Percentiles rank a stretch among this genome's conserved stretches.
phyloP scores from a whole-genome alignment of 345 rosid genomes.

The Brassica nigra region DNA sequence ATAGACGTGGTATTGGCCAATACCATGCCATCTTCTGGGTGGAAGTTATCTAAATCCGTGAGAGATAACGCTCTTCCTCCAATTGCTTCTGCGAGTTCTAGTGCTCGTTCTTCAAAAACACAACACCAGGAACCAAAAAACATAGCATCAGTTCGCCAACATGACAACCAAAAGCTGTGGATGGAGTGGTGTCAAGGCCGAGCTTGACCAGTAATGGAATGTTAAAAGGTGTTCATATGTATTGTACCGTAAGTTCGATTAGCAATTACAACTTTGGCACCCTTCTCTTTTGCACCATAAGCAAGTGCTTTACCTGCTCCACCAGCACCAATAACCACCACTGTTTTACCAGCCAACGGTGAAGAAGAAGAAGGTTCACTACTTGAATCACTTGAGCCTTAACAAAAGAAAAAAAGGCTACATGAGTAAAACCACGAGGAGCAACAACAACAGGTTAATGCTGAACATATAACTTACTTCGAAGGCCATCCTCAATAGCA shows the following conservation, averaged over 20 bases:
- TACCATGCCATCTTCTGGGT: conserved; percentile 77
- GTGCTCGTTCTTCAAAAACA: conserved; percentile 61
- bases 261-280: conserved; percentile 82
- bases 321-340: conserved; percentile 94
- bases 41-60: conserved; percentile 62
- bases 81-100: conserved; percentile 64
- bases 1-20: conserved; percentile 92
- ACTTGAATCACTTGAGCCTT: conserved; percentile 48
- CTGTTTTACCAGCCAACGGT: conserved; percentile 76
- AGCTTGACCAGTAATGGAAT: neutral
- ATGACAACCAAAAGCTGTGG: neutral
- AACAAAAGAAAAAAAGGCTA: conserved; percentile 8
- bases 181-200: neutral
- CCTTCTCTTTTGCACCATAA: conserved; percentile 91
- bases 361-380: conserved; percentile 51
- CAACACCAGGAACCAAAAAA: conserved; percentile 17
- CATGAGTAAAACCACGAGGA: conserved; percentile 14
- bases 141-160: conserved; percentile 16
- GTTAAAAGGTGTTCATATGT: neutral
- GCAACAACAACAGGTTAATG: neutral
- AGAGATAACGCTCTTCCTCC: conserved; percentile 86
- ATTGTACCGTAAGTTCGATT: conserved; percentile 78
- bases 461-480: conserved; percentile 50
- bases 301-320: conserved; percentile 98
- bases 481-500: conserved; percentile 90